A percentile compares a stretch with the other conserved stretches of the same genome.
These are phyloP conservation scores for Ambrosia artemisiifolia DNA, from an alignment of 129 eudicot genomes.

Conservation along the genomic window DNA sequence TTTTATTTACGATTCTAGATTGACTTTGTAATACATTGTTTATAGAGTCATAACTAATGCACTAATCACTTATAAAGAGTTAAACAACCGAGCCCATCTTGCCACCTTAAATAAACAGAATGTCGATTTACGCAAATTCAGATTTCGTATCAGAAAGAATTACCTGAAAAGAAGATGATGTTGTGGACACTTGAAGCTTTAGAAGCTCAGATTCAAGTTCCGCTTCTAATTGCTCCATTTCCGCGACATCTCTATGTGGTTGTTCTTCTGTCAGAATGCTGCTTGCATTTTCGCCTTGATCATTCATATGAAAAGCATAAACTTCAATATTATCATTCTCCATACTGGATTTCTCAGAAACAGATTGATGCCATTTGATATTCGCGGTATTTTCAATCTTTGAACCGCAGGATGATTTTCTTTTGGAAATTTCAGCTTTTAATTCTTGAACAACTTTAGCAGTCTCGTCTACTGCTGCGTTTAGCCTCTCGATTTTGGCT, in stretches of 20 bases:
- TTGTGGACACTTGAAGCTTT: conserved; percentile 56
- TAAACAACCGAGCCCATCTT: not conserved
- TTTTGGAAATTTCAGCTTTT: conserved; percentile 56
- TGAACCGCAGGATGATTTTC: conserved; percentile 29
- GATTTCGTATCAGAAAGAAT: not conserved
- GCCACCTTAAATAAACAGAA: not conserved
- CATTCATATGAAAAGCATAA: conserved; percentile 19
- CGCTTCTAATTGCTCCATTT: conserved; percentile 78
- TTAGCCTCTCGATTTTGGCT: conserved; percentile 59
- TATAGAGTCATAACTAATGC: not conserved
- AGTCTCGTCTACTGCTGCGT: conserved; percentile 58
- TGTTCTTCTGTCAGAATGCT: conserved; percentile 63
- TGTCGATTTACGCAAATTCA: not conserved
- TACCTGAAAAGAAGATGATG: conserved; percentile 38
- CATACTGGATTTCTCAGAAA: not conserved
- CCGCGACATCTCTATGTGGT: conserved; percentile 43
- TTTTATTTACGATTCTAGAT: not conserved
- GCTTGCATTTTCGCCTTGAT: conserved; percentile 53
- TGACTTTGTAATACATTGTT: not conserved
- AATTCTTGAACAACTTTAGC: conserved; percentile 66
- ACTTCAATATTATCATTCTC: conserved; percentile 5
- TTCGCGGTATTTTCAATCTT: conserved; percentile 14
- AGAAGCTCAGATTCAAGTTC: conserved; percentile 77
- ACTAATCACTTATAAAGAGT: not conserved
- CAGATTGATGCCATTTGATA: conserved; percentile 8